Evolutionary conservation across 345 rosid species (phyloP).

Genomic region (Eucalyptus sp.): DNA sequence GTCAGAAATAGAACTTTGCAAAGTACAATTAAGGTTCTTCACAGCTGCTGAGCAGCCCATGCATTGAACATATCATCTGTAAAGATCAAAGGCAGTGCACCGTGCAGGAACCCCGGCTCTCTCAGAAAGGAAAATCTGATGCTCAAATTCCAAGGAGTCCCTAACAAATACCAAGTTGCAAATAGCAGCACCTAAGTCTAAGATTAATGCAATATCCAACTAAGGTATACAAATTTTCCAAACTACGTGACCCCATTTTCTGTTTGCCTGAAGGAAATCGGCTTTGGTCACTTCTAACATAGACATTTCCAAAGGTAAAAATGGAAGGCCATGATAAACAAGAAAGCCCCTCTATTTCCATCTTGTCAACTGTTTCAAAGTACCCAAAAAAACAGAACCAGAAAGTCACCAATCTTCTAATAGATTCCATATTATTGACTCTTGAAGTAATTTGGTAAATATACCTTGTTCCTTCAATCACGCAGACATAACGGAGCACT

Average conservation of each 20-base stretch:
- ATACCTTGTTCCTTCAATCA: slow-evolving; percentile 75
- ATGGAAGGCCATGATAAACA: not conserved
- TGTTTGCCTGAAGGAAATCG: not conserved
- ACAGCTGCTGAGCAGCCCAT: not conserved
- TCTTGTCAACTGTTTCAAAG: not conserved
- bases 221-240: not conserved
- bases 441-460: not conserved
- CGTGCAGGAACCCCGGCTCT: not conserved
- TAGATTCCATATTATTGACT: not conserved
- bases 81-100: not conserved
- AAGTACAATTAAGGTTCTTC: not conserved
- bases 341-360: not conserved
- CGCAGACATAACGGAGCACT: slow-evolving; percentile 86
- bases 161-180: not conserved
- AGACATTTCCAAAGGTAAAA: not conserved
- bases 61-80: not conserved
- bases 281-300: not conserved
- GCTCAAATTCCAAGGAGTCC: not conserved
- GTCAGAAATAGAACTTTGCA: not conserved
- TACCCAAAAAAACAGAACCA: not conserved
- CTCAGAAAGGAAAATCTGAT: not conserved
- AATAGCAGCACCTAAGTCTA: not conserved
- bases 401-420: not conserved
- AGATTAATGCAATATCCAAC: not conserved
- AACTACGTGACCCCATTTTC: not conserved